phyloP scores from a whole-genome alignment of 495 filamentous ascomycete genomes.

The Daldinia concentrica region DNA sequence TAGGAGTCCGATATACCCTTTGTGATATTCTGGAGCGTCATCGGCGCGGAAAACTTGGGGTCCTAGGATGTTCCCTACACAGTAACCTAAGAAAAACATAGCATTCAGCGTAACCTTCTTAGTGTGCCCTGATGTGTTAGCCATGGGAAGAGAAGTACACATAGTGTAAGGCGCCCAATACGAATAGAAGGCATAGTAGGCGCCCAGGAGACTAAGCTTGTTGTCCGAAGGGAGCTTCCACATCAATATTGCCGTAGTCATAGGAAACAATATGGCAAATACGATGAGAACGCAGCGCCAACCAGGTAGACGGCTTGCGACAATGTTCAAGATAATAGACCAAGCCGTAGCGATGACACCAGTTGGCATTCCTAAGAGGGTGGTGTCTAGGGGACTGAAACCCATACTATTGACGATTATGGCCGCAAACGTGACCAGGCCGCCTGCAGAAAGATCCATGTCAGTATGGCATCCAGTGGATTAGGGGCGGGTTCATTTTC shows the following conservation, averaged over 20 bases:
- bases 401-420: slow-evolving; percentile 71
- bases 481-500: not conserved
- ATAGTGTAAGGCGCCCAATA: slow-evolving; percentile 71
- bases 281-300: slow-evolving; percentile 64
- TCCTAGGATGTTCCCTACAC: slow-evolving; percentile 31
- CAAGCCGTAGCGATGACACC: slow-evolving; percentile 66
- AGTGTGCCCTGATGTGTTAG: slow-evolving; percentile 58
- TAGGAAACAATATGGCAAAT: slow-evolving; percentile 54
- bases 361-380: slow-evolving; percentile 67
- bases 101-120: slow-evolving; percentile 72
- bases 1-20: slow-evolving; percentile 58
- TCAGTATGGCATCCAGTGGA: slow-evolving; percentile 3
- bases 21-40: slow-evolving; percentile 27
- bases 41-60: not conserved
- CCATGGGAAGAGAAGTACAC: slow-evolving; percentile 64
- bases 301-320: slow-evolving; percentile 59
- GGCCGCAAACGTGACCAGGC: slow-evolving; percentile 68
- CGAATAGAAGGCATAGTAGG: slow-evolving; percentile 58
- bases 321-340: slow-evolving; percentile 61
- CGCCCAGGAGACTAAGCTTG: slow-evolving; percentile 61
- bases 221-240: slow-evolving; percentile 59
- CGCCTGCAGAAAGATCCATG: slow-evolving; percentile 24
- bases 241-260: slow-evolving; percentile 63
- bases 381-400: slow-evolving; percentile 60
- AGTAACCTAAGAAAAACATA: slow-evolving; percentile 60